phyloP scores from a whole-genome alignment of 2,329 filamentous ascomycete species.

The Nemania sp. region DNA sequence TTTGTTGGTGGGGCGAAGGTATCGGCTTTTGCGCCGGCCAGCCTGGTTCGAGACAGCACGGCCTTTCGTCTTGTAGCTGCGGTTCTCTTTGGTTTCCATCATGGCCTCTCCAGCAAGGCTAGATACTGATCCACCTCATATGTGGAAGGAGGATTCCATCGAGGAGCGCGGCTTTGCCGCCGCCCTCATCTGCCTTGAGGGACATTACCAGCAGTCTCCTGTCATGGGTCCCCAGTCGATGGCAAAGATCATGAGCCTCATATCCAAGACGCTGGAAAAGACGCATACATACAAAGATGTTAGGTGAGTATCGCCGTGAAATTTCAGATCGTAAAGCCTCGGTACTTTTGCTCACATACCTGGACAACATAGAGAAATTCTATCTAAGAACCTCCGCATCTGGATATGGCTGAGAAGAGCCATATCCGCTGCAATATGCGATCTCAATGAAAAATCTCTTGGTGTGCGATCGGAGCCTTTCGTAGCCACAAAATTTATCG shows the following conservation, averaged over 20 bases:
- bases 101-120: constrained; percentile 33
- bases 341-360: too few species aligned
- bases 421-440: constrained; percentile 63
- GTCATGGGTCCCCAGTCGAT: constrained; percentile 61
- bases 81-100: neutral
- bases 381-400: constrained; percentile 65
- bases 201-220: constrained; percentile 60
- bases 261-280: constrained; percentile 65
- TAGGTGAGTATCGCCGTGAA: constrained; percentile 46
- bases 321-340: too few species aligned
- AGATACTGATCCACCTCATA: constrained; percentile 32
- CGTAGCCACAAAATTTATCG: constrained; percentile 54
- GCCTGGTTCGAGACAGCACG: neutral
- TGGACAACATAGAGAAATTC: constrained; percentile 56
- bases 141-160: constrained; percentile 53
- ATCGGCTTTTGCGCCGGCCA: constrained; percentile 8
- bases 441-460: constrained; percentile 61
- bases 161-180: constrained; percentile 66
- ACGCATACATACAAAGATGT: constrained; percentile 64
- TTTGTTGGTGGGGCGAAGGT: constrained; percentile 21
- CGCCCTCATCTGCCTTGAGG: constrained; percentile 63
- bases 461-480: constrained; percentile 57
- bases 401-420: constrained; percentile 68
- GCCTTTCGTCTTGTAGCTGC: neutral
- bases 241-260: constrained; percentile 58